phyloP scores from a whole-genome alignment of 352 stramenopile species.

The Globisporangium recalcitrans region DNA sequence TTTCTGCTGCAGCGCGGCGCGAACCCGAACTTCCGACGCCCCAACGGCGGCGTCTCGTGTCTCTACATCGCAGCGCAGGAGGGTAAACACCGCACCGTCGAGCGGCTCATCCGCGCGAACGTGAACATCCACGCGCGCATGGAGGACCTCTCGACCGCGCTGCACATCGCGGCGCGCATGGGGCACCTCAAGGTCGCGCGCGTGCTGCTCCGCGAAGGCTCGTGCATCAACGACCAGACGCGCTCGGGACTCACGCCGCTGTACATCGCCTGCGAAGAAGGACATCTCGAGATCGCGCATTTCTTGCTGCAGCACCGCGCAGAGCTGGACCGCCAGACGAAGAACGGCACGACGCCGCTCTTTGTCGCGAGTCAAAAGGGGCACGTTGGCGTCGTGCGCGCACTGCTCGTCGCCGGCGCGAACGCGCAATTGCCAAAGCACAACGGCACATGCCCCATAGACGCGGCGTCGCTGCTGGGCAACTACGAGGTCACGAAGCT shows the following conservation, averaged over 20 bases:
- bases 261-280: conserved; percentile 85
- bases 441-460: conserved; percentile 70
- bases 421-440: conserved; percentile 52
- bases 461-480: conserved; percentile 62
- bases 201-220: conserved; percentile 46
- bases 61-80: conserved; percentile 81
- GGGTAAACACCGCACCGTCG: conserved; percentile 59
- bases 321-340: conserved; percentile 34
- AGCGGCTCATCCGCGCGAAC: conserved; percentile 35
- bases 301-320: conserved; percentile 42
- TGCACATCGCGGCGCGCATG: conserved; percentile 81
- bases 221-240: conserved; percentile 63
- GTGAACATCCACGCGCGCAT: conserved; percentile 65
- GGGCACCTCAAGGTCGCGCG: conserved; percentile 50
- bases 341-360: conserved; percentile 61
- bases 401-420: conserved; percentile 49
- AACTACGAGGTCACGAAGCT: conserved; percentile 52
- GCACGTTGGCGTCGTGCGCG: conserved; percentile 45
- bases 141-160: conserved; percentile 69
- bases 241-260: conserved; percentile 71
- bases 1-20: conserved; percentile 53
- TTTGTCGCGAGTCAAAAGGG: conserved; percentile 78
- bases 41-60: conserved; percentile 58
- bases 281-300: conserved; percentile 53
- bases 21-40: conserved; percentile 59